Evolutionary conservation across 306 rosid species (phyloP).

Genomic region (Urtica urens): DNA sequence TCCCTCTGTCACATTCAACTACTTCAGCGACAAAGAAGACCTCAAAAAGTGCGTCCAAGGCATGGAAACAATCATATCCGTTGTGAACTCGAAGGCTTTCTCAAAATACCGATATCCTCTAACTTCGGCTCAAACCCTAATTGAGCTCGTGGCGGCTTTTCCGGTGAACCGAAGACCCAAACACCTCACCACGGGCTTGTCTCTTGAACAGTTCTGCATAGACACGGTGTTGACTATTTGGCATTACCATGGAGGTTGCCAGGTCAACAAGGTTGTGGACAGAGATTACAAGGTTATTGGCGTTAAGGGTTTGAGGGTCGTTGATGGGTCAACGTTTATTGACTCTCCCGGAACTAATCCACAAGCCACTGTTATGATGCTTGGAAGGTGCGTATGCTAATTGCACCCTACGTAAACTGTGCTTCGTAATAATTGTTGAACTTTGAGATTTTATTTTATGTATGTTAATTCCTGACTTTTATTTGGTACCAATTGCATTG

Average conservation of each 20-base stretch:
- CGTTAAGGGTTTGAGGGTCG: conserved; percentile 45
- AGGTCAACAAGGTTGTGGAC: conserved; percentile 47
- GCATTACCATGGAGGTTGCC: conserved; percentile 87
- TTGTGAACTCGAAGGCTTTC: conserved; percentile 42
- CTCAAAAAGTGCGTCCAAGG: conserved; percentile 48
- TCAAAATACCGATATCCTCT: conserved; percentile 33
- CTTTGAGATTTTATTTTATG: neutral
- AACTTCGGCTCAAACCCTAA: conserved; percentile 24
- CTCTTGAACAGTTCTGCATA: conserved; percentile 52
- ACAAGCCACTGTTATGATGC: conserved; percentile 77
- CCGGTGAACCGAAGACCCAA: conserved; percentile 47
- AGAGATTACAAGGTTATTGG: conserved; percentile 44
- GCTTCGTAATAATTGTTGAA: neutral
- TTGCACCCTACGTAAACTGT: neutral
- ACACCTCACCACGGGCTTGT: conserved; percentile 30
- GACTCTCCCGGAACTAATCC: conserved; percentile 61
- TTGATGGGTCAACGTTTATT: conserved; percentile 69
- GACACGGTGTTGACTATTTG: conserved; percentile 66
- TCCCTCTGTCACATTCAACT: conserved; percentile 57
- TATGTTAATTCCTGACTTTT: neutral
- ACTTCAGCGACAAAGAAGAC: conserved; percentile 62
- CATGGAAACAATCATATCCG: conserved; percentile 41
- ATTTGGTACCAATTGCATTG: neutral
- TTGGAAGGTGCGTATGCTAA: conserved; percentile 47
- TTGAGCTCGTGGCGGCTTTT: conserved; percentile 25